Evolutionary conservation across 768 basidiomycete species (phyloP).

Genomic region (Trametes punicea): DNA sequence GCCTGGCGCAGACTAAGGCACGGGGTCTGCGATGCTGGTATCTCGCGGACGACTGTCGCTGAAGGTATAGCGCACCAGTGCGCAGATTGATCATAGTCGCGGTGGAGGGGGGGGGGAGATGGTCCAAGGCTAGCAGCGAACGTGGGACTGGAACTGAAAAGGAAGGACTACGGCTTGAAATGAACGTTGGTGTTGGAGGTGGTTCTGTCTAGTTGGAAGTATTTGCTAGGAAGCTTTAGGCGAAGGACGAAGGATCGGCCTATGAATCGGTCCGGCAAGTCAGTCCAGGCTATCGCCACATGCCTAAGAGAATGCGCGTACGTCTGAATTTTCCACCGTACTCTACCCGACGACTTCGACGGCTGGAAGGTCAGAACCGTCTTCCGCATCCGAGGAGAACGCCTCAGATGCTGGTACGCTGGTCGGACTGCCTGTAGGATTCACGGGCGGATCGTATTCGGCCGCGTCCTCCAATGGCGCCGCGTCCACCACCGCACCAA

Average conservation of each 20-base stretch:
- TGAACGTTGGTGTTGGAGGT: neutral
- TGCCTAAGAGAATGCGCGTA: neutral
- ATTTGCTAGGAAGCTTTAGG: neutral
- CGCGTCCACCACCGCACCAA: neutral
- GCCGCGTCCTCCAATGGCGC: neutral
- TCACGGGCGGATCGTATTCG: neutral
- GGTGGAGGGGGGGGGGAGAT: neutral
- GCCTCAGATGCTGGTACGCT: neutral
- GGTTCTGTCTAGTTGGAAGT: neutral
- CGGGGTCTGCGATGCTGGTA: too few species aligned
- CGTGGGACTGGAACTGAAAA: neutral
- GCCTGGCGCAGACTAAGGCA: too few species aligned
- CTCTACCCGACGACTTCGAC: slow-evolving; percentile 7
- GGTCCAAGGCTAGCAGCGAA: neutral
- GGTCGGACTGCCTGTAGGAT: neutral
- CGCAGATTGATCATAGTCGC: neutral
- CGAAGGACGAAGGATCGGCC: neutral
- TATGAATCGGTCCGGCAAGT: too few species aligned
- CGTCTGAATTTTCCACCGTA: neutral
- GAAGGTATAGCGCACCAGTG: neutral
- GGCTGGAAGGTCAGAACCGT: neutral
- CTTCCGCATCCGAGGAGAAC: neutral
- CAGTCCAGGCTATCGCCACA: neutral
- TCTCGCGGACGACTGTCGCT: too few species aligned
- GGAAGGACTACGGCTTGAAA: neutral